Conservation (phyloP, 2,329 filamentous ascomycete species). For the Aspergillus sp. region DNA sequence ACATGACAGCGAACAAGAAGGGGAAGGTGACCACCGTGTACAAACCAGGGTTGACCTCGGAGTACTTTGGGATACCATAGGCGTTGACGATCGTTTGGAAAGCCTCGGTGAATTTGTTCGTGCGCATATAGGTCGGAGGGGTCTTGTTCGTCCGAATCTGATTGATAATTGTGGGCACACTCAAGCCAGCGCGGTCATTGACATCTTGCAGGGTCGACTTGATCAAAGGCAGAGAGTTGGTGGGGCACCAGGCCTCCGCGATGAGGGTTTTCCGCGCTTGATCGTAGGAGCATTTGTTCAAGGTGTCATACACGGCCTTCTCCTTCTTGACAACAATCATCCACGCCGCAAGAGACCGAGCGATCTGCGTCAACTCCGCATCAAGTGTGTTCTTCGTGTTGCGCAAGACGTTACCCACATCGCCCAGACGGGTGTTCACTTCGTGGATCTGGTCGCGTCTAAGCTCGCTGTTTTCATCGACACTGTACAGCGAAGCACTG, state of each 20-base stretch:
- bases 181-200: conserved; percentile 89
- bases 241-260: conserved; percentile 96
- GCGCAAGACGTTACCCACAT: conserved; percentile 85
- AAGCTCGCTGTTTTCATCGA: conserved; percentile 95
- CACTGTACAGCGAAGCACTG: conserved; percentile 90
- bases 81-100: conserved; percentile 99
- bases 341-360: conserved; percentile 89
- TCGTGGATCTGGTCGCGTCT: conserved; percentile 95
- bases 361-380: conserved; percentile 90
- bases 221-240: conserved; percentile 82
- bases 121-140: conserved; percentile 94
- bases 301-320: conserved; percentile 92
- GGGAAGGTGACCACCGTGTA: conserved; percentile 97
- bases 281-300: conserved; percentile 97
- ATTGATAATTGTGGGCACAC: conserved; percentile 98
- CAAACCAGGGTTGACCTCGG: conserved; percentile 92
- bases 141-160: conserved; percentile 97
- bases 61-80: conserved; percentile 95
- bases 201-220: conserved; percentile 94
- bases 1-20: conserved; percentile 99
- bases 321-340: conserved; percentile 98
- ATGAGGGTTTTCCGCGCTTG: conserved; percentile 93
- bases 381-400: conserved; percentile 95
- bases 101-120: conserved; percentile 95
- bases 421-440: conserved; percentile 88